Conservation (phyloP, 768 basidiomycete genomes). For the Xerocomus brunneocitrinus region DNA sequence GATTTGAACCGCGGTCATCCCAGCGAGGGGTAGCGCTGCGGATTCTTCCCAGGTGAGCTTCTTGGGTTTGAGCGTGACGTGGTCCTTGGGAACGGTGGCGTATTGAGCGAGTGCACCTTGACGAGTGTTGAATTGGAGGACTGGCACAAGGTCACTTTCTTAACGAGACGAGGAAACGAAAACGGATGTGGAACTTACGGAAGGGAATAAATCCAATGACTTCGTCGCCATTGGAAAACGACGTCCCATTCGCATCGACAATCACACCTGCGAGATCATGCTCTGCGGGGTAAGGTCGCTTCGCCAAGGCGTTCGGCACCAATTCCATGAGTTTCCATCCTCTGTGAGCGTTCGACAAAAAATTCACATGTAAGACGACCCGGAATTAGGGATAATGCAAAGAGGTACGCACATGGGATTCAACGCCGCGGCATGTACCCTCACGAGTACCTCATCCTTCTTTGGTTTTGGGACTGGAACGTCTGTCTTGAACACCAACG, state of each 20-base stretch:
- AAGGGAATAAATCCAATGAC: slow-evolving; percentile 55
- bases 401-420: slow-evolving; percentile 58
- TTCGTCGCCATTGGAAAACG: slow-evolving; percentile 54
- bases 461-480: slow-evolving; percentile 32
- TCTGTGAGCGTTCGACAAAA: slow-evolving; percentile 29
- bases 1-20: slow-evolving; percentile 54
- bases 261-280: slow-evolving; percentile 62
- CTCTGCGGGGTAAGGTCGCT: slow-evolving; percentile 52
- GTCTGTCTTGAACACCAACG: slow-evolving; percentile 27
- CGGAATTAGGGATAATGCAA: background rate
- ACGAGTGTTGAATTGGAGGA: slow-evolving; percentile 32
- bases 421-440: slow-evolving; percentile 51
- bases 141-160: slow-evolving; percentile 7
- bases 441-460: slow-evolving; percentile 45
- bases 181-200: slow-evolving; percentile 21
- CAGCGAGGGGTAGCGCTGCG: slow-evolving; percentile 56
- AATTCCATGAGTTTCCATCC: slow-evolving; percentile 55
- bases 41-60: slow-evolving; percentile 53
- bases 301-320: slow-evolving; percentile 43
- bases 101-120: slow-evolving; percentile 63
- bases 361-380: background rate
- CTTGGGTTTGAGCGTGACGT: slow-evolving; percentile 33
- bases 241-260: slow-evolving; percentile 48
- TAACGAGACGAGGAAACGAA: background rate
- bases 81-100: slow-evolving; percentile 45